Conservation (phyloP, 2,329 filamentous ascomycete genomes). For the Fusarium napiforme region DNA sequence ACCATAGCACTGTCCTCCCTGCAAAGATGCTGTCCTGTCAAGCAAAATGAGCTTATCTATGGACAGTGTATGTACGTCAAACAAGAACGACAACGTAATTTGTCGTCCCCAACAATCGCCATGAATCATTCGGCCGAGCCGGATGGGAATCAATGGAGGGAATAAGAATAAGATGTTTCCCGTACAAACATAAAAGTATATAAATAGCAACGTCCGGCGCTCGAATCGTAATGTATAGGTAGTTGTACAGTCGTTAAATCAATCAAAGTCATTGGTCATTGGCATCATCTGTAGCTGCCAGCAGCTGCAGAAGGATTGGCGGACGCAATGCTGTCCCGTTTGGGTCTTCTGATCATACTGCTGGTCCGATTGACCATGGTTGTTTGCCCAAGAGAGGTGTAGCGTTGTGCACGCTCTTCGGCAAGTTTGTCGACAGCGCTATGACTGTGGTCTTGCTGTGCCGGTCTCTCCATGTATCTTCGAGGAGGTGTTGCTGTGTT, state of each 20-base stretch:
- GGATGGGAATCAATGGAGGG: conserved; percentile 17
- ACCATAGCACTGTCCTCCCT: conserved; percentile 20
- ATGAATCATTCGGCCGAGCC: conserved; percentile 42
- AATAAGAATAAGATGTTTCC: conserved; percentile 28
- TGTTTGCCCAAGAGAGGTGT: conserved; percentile 57
- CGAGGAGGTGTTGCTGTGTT: conserved; percentile 54
- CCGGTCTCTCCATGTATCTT: conserved; percentile 54
- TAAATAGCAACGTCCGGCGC: conserved; percentile 49
- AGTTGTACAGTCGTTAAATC: conserved; percentile 45
- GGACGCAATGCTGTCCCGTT: conserved; percentile 54
- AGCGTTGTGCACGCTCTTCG: conserved; percentile 50
- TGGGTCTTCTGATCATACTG: conserved; percentile 58
- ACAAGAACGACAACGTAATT: conserved; percentile 15
- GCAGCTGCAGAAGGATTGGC: conserved; percentile 54
- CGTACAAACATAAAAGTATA: conserved; percentile 39
- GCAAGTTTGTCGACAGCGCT: conserved; percentile 37
- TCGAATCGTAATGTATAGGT: conserved; percentile 41
- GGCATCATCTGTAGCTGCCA: conserved; percentile 58
- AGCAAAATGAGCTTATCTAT: conserved; percentile 13
- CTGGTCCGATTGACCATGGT: conserved; percentile 56
- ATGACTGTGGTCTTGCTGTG: conserved; percentile 51
- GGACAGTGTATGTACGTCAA: conserved; percentile 34
- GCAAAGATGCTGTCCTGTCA: conserved; percentile 15
- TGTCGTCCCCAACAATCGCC: conserved; percentile 25
- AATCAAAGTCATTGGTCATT: conserved; percentile 43